These are phyloP conservation scores for Toxoplasma gondii DNA, from an alignment of 169 alveolate genomes.

Conservation along the genomic window DNA sequence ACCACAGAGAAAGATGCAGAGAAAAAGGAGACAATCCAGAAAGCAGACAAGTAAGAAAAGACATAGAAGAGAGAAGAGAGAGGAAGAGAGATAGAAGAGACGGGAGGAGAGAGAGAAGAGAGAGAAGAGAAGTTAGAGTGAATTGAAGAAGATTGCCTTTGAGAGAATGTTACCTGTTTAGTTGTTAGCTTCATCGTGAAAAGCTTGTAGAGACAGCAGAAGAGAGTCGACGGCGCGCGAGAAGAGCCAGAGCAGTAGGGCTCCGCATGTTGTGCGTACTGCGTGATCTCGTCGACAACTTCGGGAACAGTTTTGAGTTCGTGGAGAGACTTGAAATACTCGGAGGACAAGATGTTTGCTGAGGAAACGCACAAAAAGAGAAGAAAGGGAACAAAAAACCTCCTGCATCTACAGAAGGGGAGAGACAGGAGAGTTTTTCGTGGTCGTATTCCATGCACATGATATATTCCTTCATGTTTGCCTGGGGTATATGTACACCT, in stretches of 20 bases:
- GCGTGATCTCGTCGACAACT: constrained; percentile 51
- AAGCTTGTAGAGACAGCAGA: constrained; percentile 67
- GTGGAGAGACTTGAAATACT: constrained; percentile 66
- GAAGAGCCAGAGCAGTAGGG: constrained; percentile 60
- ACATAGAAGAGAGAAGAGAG: background rate
- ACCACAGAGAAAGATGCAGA: no score
- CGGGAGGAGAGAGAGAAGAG: no score
- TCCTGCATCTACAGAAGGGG: background rate
- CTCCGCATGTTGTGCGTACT: constrained; percentile 65
- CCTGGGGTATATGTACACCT: no score
- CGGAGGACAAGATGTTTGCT: constrained; percentile 61
- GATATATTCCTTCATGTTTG: no score
- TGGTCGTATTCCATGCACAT: background rate
- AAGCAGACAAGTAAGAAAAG: no score
- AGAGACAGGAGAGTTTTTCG: background rate
- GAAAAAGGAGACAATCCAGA: no score
- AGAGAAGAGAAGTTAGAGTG: no score
- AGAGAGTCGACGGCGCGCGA: constrained; percentile 68
- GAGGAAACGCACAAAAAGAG: background rate
- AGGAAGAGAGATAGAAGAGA: background rate
- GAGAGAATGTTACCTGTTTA: constrained; percentile 5
- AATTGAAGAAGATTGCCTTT: no score
- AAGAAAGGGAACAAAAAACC: background rate
- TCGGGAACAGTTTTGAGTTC: constrained; percentile 44
- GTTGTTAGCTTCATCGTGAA: constrained; percentile 56